Base-by-base conservation (phyloP, 805 yeast genomes). In the Candida silvatica region DNA sequence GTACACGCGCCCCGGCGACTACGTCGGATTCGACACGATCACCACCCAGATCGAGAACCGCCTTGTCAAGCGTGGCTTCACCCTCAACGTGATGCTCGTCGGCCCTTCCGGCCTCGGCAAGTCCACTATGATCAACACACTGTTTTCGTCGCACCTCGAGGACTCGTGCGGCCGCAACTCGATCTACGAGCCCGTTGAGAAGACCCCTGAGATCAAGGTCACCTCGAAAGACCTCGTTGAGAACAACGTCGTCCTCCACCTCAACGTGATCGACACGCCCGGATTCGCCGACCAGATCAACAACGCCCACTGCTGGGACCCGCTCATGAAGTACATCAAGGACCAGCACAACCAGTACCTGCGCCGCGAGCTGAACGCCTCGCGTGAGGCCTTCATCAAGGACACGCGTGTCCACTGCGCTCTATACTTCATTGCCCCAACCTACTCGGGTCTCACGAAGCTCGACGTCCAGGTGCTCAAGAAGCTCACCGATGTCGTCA, bases 211-310 rank as follows among this genome's bases (percentile, higher is more conserved):
- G 55, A 81, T 90, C 56, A 72, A 75, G 43, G 79, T 79, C 19
- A 67, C 77, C 20, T 59, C 72, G n/a, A 88, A 80, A 42, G 68
- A 71, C 14, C 68, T 92, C 44, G 61, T 76, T 38, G 98, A 92
- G 61, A 87, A 86, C 57, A 83, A 82, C 45, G 97, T 92, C 38
- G 77, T 79, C 42, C 74, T 92, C 56, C 80, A 80, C 50, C 65
- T 92, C 44, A 88, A 86, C 49, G 77, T 92, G 37, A 84, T 92
- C 54, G 98, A 92, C 57, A 92, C 98, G 3, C 97, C 97, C 16
- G 97, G 97, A 12, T 92, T 86, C 66, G 97, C 96, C 27, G 98
- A 92, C 67, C 95, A 84, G 62, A 82, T 92, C 46, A 84, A 87
- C 64, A 88, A 88, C 61, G 94, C 84, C 51, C 83, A 81, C 61